These are phyloP conservation scores for Calonectria multiphialidica DNA, from an alignment of 2,329 filamentous ascomycete genomes.

Conservation along the genomic window DNA sequence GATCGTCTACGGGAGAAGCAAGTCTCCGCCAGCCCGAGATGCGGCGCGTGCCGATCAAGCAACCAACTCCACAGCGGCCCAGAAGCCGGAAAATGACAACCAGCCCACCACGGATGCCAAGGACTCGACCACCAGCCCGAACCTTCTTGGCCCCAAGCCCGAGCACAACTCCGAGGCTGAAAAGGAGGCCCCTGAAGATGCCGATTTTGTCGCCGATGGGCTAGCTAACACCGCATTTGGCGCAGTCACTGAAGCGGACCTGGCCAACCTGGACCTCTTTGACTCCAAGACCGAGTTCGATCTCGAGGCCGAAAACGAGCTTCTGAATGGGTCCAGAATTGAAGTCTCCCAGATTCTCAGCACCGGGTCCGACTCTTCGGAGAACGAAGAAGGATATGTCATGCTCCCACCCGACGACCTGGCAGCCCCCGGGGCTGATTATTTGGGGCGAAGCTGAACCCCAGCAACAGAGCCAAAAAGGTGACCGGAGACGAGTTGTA, in stretches of 20 bases:
- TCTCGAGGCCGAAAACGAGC: neutral
- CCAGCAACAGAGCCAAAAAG: neutral
- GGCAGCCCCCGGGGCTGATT: neutral
- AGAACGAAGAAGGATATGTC: neutral
- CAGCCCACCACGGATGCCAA: too few relatives aligned
- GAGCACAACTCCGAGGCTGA: too few relatives aligned
- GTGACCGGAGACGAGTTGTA: neutral
- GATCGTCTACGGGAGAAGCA: too few relatives aligned
- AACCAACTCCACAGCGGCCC: neutral
- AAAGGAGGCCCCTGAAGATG: neutral
- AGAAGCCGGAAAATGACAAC: neutral
- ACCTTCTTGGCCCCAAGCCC: too few relatives aligned
- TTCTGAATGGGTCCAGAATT: neutral
- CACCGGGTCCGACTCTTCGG: neutral
- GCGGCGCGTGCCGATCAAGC: neutral
- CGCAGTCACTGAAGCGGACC: neutral
- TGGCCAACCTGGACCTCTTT: neutral
- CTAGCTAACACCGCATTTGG: too few relatives aligned
- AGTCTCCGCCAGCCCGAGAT: too few relatives aligned
- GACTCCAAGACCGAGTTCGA: neutral
- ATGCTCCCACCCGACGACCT: neutral
- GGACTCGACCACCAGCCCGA: too few relatives aligned
- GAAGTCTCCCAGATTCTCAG: neutral
- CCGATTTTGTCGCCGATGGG: neutral
- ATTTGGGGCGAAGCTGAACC: neutral